Evolutionary conservation across 805 yeast genomes (phyloP).

Genomic region (Priceomyces castillae): DNA sequence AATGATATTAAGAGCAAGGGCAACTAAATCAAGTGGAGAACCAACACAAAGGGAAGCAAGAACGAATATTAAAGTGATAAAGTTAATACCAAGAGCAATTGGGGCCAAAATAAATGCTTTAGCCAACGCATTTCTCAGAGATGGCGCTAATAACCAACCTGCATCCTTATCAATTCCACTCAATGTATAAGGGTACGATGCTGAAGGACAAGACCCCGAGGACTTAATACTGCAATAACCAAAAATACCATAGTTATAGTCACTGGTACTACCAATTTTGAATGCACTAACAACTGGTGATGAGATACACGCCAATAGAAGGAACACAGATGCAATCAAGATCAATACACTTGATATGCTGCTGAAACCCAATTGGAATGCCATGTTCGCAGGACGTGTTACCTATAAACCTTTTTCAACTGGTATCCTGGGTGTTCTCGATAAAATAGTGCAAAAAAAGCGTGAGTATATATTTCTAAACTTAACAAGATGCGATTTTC

Average conservation of each 20-base stretch:
- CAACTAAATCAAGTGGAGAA: slow-evolving; percentile 29
- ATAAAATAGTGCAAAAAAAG: neutral
- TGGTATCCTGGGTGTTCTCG: neutral
- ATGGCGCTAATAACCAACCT: slow-evolving; percentile 49
- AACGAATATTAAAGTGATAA: slow-evolving; percentile 31
- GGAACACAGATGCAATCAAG: slow-evolving; percentile 57
- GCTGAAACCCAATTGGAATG: slow-evolving; percentile 13
- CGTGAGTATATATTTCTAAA: neutral
- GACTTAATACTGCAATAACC: slow-evolving; percentile 51
- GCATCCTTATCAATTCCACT: slow-evolving; percentile 22
- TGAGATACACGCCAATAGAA: slow-evolving; percentile 59
- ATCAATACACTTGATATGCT: slow-evolving; percentile 31
- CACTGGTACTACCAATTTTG: slow-evolving; percentile 46
- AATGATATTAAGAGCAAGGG: slow-evolving; percentile 45
- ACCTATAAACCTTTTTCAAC: neutral
- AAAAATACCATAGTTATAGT: slow-evolving; percentile 57
- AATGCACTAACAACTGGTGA: slow-evolving; percentile 55
- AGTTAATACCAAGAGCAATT: slow-evolving; percentile 61
- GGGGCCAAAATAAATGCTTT: slow-evolving; percentile 60
- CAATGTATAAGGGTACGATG: slow-evolving; percentile 46
- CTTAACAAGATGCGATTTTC: neutral
- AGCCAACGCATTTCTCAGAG: slow-evolving; percentile 51
- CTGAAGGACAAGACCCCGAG: slow-evolving; percentile 38
- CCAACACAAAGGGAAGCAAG: slow-evolving; percentile 24
- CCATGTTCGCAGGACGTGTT: slow-evolving; percentile 5